Percentiles rank a stretch among this genome's conserved stretches.
Evolutionary conservation across 805 yeast species (phyloP).

Genomic region (Sugiyamaella chiloensis): DNA sequence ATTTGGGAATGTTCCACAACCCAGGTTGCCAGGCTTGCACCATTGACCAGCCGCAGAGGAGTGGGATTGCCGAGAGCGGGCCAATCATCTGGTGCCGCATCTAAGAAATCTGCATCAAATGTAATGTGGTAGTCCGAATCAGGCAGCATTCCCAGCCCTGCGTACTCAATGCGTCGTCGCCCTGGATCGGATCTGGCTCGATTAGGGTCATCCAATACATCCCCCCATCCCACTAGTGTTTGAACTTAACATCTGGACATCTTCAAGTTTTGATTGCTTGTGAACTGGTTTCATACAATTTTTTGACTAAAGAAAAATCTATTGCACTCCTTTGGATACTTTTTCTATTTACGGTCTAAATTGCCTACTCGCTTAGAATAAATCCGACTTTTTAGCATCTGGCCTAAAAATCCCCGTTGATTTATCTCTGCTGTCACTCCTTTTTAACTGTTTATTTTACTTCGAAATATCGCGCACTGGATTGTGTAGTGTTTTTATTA

Average conservation of each 20-base stretch:
- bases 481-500: too few relatives aligned
- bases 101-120: too few relatives aligned
- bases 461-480: neutral
- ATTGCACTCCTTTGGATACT: neutral
- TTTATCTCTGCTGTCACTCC: conserved; percentile 5
- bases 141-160: neutral
- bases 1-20: too few relatives aligned
- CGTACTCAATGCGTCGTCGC: neutral
- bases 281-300: neutral
- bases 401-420: too few relatives aligned
- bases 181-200: neutral
- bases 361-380: neutral
- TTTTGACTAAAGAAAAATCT: neutral
- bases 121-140: neutral
- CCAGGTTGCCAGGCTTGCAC: neutral
- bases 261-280: neutral
- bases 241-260: neutral
- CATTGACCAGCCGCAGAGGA: neutral
- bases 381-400: neutral
- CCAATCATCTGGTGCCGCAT: neutral
- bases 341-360: neutral
- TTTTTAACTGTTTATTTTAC: neutral
- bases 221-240: neutral
- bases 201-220: conserved; percentile 1
- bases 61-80: neutral